These are phyloP conservation scores for Ciborinia camelliae DNA, from an alignment of 2,329 filamentous ascomycete genomes.

Conservation along the genomic window DNA sequence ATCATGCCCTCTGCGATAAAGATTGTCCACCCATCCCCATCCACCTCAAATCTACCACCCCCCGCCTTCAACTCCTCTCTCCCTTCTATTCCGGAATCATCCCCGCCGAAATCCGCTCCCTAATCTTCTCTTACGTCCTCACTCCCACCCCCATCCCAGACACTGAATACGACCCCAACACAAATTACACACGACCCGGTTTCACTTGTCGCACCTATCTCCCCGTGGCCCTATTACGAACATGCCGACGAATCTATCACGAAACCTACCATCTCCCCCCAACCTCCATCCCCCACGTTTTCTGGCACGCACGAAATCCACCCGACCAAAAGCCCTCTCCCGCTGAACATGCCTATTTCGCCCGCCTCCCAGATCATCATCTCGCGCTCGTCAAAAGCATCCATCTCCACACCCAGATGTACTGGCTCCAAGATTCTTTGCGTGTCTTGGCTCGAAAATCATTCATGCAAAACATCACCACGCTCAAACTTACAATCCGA, in stretches of 20 bases:
- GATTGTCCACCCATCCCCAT: neutral
- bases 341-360: slow-evolving; percentile 21
- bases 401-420: slow-evolving; percentile 29
- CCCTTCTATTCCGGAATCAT: slow-evolving; percentile 2
- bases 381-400: slow-evolving; percentile 17
- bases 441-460: slow-evolving; percentile 3
- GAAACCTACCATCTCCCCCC: slow-evolving; percentile 30
- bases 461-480: slow-evolving; percentile 24
- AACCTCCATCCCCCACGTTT: slow-evolving; percentile 26
- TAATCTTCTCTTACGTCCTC: slow-evolving; percentile 9
- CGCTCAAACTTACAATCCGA: slow-evolving; percentile 30
- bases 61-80: neutral
- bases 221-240: slow-evolving; percentile 25
- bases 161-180: slow-evolving; percentile 1
- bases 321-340: neutral
- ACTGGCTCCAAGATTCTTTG: slow-evolving; percentile 29
- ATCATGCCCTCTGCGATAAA: neutral
- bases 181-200: slow-evolving; percentile 25
- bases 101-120: slow-evolving; percentile 2
- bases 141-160: slow-evolving; percentile 1
- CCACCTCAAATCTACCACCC: neutral
- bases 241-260: slow-evolving; percentile 28
- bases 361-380: slow-evolving; percentile 21
- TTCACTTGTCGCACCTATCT: slow-evolving; percentile 22
- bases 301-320: slow-evolving; percentile 23